These are phyloP conservation scores for Trypanosoma caninum DNA, from an alignment of 208 protist species.

Conservation along the genomic window DNA sequence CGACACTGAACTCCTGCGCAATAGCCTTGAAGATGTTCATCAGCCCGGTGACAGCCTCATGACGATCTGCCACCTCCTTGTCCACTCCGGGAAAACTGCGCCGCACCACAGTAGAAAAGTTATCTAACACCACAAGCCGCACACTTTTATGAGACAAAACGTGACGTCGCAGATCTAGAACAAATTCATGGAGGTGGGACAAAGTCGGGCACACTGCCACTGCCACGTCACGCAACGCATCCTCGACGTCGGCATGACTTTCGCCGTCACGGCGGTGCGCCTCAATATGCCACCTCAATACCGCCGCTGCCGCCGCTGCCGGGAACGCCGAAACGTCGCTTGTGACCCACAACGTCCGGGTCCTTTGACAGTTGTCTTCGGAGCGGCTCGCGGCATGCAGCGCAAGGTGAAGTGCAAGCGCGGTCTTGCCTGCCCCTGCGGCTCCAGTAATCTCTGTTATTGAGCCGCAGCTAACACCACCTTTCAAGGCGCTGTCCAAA, in stretches of 20 bases:
- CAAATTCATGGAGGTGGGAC: conserved; percentile 4
- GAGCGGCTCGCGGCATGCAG: neutral
- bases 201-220: conserved; percentile 2
- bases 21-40: conserved; percentile 52
- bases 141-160: neutral
- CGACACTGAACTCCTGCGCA: conserved; percentile 32
- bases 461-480: conserved; percentile 41
- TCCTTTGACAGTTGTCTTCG: neutral
- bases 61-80: conserved; percentile 37
- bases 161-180: conserved; percentile 9
- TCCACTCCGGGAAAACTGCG: conserved; percentile 39
- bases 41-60: conserved; percentile 33
- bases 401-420: conserved; percentile 23
- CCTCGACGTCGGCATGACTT: neutral
- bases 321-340: conserved; percentile 8
- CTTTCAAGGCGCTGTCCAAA: conserved; percentile 47
- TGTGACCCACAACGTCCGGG: conserved; percentile 21
- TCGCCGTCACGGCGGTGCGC: neutral
- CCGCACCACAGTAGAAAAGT: conserved; percentile 40
- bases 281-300: conserved; percentile 10
- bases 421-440: conserved; percentile 31
- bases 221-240: conserved; percentile 8
- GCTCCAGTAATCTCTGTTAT: conserved; percentile 56
- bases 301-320: conserved; percentile 1
- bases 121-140: conserved; percentile 62